Base-by-base conservation (phyloP, 805 yeast genomes). In the Lachancea nothofagi region DNA sequence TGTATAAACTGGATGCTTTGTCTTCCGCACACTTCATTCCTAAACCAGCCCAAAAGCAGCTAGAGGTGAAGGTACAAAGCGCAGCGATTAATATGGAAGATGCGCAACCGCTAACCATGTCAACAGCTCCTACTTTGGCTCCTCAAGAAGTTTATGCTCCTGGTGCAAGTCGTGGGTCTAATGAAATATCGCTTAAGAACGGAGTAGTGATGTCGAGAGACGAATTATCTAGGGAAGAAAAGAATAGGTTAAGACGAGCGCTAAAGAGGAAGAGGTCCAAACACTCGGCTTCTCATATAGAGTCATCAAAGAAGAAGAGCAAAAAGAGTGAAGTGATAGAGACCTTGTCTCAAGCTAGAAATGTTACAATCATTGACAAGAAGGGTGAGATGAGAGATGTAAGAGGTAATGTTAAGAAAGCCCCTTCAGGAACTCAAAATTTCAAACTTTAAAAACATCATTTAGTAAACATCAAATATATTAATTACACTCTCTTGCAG, bases 21-120 rank as follows among this genome's bases (percentile, higher is more conserved):
- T 78, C 94, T 36, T 88, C 97, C n/a, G 95, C 96, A 47, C 94
- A 88, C 59, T 93, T 83, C 67, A 75, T 88, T 45, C 98, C 98
- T 37, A 85, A 83, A 62, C 95, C 96, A 13, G 78, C 84, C 27
- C 80, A 84, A 59, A 83, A 85, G 51, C 66, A 80, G 17, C 66
- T 90, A 46, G 88, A 84, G 42, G 80, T 93, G 55, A 86, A 83
- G 58, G 86, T 88, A 27, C 83, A 89, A 41, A 72, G 84, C 0
- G 80, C 95, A 4, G 74, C 95, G 2, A 81, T 93, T 36, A 57
- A 81, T 2, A 85, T 90, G 95, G 98, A 90, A 65, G 97, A 93
- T 56, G 93, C 96, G 1, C 97, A 88, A 65, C 98, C 98, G 36
- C 70, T 86, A 42, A 80, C 88, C 26, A 71, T 84, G 66, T 77